phyloP scores from a whole-genome alignment of 2,329 filamentous ascomycete genomes.

The Aspergillus sp. region DNA sequence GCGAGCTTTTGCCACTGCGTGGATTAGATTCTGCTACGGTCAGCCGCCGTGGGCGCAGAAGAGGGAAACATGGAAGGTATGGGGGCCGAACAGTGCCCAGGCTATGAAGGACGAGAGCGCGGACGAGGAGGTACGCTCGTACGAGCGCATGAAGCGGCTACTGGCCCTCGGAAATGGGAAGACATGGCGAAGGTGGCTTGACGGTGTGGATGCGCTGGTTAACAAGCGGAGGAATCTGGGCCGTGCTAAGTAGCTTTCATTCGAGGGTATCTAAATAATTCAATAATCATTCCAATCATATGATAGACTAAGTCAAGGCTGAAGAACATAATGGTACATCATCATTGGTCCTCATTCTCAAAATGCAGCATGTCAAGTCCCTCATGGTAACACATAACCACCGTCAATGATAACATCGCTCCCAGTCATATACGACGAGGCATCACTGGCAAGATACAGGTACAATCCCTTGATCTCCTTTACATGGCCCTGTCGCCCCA shows the following conservation, averaged over 20 bases:
- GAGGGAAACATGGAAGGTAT: constrained; percentile 21
- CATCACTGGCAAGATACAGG: constrained; percentile 48
- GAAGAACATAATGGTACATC: too few relatives aligned
- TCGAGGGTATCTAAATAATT: not conserved
- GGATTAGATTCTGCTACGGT: constrained; percentile 23
- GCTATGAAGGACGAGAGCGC: constrained; percentile 18
- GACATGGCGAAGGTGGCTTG: constrained; percentile 21
- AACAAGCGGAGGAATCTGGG: constrained; percentile 20
- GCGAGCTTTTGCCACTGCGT: constrained; percentile 19
- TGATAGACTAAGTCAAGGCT: too few relatives aligned
- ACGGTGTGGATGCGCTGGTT: constrained; percentile 22
- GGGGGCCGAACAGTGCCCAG: constrained; percentile 17
- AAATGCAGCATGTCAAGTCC: not conserved
- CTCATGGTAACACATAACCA: constrained; percentile 41
- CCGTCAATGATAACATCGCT: constrained; percentile 51
- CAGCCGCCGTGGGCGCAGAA: constrained; percentile 16
- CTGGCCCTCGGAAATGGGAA: constrained; percentile 15
- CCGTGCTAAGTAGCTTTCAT: constrained; percentile 1
- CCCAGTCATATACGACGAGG: constrained; percentile 50
- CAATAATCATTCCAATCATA: not conserved
- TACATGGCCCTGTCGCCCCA: constrained; percentile 39
- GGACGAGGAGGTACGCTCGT: constrained; percentile 19
- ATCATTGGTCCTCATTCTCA: too few relatives aligned
- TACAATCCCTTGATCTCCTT: constrained; percentile 42
- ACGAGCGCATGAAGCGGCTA: constrained; percentile 20